phyloP scores from a whole-genome alignment of 352 stramenopile species.

The Globisporangium takayamanum region DNA sequence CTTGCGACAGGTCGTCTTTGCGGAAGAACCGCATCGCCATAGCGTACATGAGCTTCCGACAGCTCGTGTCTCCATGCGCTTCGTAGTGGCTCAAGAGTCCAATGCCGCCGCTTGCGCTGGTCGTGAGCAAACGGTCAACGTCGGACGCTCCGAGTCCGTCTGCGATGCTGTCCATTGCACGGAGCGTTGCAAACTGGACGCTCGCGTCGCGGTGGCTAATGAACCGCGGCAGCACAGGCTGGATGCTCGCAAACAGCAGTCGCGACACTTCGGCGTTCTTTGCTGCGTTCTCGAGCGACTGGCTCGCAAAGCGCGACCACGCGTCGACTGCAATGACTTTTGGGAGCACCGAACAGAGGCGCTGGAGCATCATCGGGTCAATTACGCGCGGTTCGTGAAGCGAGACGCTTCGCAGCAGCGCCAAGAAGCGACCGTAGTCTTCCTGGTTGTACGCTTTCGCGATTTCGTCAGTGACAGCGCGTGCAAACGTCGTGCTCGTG shows the following conservation, averaged over 20 bases:
- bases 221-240: conserved; percentile 39
- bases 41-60: conserved; percentile 34
- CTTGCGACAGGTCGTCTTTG: conserved; percentile 11
- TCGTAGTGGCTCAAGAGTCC: conserved; percentile 31
- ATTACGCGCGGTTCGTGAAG: conserved; percentile 49
- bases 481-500: conserved; percentile 18
- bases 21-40: conserved; percentile 33
- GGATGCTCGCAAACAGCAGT: conserved; percentile 43
- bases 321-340: conserved; percentile 47
- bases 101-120: conserved; percentile 25
- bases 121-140: conserved; percentile 22
- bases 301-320: conserved; percentile 47
- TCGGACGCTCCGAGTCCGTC: conserved; percentile 21
- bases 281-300: conserved; percentile 37
- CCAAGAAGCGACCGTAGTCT: conserved; percentile 61
- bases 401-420: conserved; percentile 53
- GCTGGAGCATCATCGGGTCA: conserved; percentile 65
- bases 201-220: conserved; percentile 40
- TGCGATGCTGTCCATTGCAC: conserved; percentile 32
- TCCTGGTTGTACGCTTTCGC: conserved; percentile 49
- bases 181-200: conserved; percentile 43
- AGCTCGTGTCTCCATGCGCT: conserved; percentile 27
- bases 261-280: conserved; percentile 28
- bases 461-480: conserved; percentile 35
- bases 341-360: conserved; percentile 57